phyloP scores from a whole-genome alignment of 192 early-diverging fungal genomes.

The Backusella tuberculispora region DNA sequence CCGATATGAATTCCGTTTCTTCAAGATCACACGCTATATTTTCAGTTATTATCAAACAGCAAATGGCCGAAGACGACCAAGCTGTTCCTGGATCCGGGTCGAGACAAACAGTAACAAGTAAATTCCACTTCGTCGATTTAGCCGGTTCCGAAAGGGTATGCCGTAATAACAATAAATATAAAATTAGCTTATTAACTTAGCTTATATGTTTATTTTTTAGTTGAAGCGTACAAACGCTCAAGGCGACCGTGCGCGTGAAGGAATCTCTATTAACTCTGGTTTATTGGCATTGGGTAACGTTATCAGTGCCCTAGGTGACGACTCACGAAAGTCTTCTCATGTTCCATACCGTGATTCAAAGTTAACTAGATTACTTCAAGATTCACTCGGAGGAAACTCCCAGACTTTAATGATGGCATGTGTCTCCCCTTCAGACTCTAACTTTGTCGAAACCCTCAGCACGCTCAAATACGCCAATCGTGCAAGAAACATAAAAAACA shows the following conservation, averaged over 20 bases:
- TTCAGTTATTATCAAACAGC: constrained; percentile 85
- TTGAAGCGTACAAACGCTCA: constrained; percentile 92
- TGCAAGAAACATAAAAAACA: constrained; percentile 95
- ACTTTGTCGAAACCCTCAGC: constrained; percentile 88
- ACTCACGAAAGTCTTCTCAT: constrained; percentile 60
- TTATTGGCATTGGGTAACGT: constrained; percentile 96
- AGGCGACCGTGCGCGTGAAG: constrained; percentile 93
- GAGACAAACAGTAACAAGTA: constrained; percentile 49
- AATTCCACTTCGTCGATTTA: constrained; percentile 99
- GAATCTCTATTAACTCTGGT: constrained; percentile 97
- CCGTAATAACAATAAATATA: not conserved
- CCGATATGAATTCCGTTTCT: constrained; percentile 95
- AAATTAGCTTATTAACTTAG: not conserved
- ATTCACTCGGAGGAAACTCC: constrained; percentile 93
- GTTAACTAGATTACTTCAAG: constrained; percentile 94
- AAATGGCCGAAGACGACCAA: constrained; percentile 47
- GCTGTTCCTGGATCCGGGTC: not conserved
- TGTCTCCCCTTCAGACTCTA: constrained; percentile 83
- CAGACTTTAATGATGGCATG: constrained; percentile 96
- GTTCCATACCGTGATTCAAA: constrained; percentile 98
- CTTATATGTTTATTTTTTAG: not conserved
- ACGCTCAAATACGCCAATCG: constrained; percentile 97
- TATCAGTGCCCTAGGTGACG: constrained; percentile 91
- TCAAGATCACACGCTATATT: constrained; percentile 98
- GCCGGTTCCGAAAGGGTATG: constrained; percentile 88